These are phyloP conservation scores for Punica granatum DNA, from an alignment of 345 rosid genomes.

Conservation along the genomic window DNA sequence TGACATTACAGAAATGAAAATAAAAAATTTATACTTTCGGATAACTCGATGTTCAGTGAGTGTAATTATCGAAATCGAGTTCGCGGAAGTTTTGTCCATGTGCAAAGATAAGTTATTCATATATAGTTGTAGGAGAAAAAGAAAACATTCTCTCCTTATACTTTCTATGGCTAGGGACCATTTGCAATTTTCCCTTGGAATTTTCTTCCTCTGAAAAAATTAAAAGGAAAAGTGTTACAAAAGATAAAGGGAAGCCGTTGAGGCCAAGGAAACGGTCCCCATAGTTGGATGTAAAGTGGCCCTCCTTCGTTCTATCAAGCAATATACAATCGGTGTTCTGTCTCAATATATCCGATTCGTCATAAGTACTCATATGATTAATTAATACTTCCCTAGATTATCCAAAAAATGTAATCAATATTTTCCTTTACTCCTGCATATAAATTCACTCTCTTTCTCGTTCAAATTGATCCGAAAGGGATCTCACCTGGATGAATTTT, in stretches of 20 bases:
- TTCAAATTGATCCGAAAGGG: too few relatives aligned
- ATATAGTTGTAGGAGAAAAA: not conserved
- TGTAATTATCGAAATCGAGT: too few relatives aligned
- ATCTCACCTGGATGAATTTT: too few relatives aligned
- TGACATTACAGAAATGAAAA: too few relatives aligned
- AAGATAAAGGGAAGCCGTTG: not conserved
- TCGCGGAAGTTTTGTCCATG: not conserved
- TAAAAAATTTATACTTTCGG: too few relatives aligned
- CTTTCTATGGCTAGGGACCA: not conserved
- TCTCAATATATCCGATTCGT: not conserved
- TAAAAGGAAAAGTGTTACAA: not conserved
- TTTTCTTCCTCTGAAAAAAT: not conserved
- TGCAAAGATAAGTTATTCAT: not conserved
- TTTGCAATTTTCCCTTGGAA: not conserved
- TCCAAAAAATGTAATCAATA: too few relatives aligned
- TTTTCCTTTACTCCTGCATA: too few relatives aligned
- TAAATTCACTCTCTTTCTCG: too few relatives aligned
- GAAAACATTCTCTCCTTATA: not conserved
- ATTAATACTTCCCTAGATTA: too few relatives aligned
- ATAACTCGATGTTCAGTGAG: too few relatives aligned
- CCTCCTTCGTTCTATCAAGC: not conserved
- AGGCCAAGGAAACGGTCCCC: constrained; percentile 3
- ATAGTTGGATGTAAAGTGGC: not conserved
- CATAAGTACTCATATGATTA: not conserved
- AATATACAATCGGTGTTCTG: not conserved